phyloP scores from a whole-genome alignment of 2,329 filamentous ascomycete genomes.

The Graphilbum ipis-grandicollis region DNA sequence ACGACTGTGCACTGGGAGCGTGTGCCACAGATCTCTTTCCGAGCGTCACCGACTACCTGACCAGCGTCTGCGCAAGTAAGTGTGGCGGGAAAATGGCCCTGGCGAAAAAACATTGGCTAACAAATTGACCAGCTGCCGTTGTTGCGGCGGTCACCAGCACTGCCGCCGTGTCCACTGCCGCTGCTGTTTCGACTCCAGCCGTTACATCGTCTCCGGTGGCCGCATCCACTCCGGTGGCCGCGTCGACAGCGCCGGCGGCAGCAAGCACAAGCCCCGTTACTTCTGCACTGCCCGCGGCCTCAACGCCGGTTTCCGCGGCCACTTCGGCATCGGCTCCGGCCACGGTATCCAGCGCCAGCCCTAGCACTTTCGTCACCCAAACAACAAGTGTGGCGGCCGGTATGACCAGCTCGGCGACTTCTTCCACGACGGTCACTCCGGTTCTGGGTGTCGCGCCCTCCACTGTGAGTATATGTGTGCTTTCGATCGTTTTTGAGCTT shows the following conservation, averaged over 20 bases:
- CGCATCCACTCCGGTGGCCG: neutral
- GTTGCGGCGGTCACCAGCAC: neutral
- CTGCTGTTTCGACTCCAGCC: neutral
- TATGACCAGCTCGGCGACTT: too few species aligned
- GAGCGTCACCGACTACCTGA: conserved; percentile 8
- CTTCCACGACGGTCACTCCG: too few species aligned
- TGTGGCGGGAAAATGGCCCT: neutral
- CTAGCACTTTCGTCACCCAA: neutral
- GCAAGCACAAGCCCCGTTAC: neutral
- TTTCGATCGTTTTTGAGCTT: too few species aligned
- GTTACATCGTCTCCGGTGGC: neutral
- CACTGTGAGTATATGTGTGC: too few species aligned
- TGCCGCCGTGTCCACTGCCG: neutral
- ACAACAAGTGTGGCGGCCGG: neutral
- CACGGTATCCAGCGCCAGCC: neutral
- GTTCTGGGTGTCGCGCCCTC: too few species aligned
- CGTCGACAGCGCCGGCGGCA: neutral
- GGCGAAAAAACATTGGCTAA: neutral
- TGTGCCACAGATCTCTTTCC: conserved; percentile 8
- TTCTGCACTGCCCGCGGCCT: neutral
- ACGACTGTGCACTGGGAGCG: conserved; percentile 7
- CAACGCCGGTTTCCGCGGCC: neutral
- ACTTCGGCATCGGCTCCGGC: neutral
- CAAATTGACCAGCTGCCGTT: neutral
- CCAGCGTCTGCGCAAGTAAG: conserved; percentile 10